phyloP scores from a whole-genome alignment of 1,139 yeast genomes.

The Saccharomyces hybrid region DNA sequence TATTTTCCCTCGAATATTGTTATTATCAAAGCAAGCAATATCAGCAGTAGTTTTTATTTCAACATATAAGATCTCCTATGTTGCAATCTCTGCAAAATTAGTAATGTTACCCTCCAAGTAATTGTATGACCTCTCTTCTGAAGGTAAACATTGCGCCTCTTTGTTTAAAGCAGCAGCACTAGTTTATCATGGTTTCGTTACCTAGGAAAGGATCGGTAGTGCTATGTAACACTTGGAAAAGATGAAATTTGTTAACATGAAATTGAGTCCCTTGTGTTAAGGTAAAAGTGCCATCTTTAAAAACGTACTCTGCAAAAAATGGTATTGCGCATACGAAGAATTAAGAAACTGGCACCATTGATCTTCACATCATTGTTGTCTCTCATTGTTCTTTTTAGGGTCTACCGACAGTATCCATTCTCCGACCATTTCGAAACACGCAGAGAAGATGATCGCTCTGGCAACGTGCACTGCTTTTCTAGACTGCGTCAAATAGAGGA shows the following conservation, averaged over 20 bases:
- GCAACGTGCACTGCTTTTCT: neutral
- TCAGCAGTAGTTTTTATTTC: neutral
- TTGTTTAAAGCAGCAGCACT: neutral
- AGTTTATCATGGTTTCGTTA: neutral
- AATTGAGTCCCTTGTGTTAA: neutral
- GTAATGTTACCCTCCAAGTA: neutral
- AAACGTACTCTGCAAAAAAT: neutral
- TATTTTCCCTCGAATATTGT: neutral
- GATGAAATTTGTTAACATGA: neutral
- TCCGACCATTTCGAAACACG: neutral
- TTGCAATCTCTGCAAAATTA: neutral
- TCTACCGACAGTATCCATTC: neutral
- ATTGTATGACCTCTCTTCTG: neutral
- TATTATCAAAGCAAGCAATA: neutral
- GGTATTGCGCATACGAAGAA: neutral
- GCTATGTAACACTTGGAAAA: neutral
- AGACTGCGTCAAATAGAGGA: neutral
- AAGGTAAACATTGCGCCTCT: neutral
- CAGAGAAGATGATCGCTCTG: neutral
- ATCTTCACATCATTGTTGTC: neutral
- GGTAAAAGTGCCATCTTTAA: too few species aligned
- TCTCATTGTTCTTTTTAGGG: neutral
- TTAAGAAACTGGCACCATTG: neutral
- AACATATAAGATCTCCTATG: neutral
- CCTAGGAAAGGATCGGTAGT: neutral